Evolutionary conservation across 345 rosid species (phyloP).

Genomic region (Hypericum androsaemum): DNA sequence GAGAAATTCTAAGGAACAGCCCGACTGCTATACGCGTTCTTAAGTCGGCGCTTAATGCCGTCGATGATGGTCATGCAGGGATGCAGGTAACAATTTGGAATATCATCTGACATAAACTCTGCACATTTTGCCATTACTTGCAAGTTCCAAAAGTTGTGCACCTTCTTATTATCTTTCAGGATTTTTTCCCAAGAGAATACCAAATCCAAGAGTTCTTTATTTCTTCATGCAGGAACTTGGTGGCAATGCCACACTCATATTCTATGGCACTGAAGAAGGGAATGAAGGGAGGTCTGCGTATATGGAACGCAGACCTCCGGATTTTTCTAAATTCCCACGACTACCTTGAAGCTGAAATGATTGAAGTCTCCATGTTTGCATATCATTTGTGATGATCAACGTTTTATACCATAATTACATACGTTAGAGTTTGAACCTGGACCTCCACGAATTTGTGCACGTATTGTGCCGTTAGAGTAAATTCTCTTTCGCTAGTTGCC

Average conservation of each 20-base stretch:
- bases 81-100: constrained; percentile 44
- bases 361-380: not conserved
- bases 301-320: constrained; percentile 57
- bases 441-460: too few relatives aligned
- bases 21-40: constrained; percentile 89
- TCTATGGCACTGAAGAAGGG: constrained; percentile 80
- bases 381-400: too few relatives aligned
- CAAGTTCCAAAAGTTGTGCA: too few relatives aligned
- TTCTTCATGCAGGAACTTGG: constrained; percentile 47
- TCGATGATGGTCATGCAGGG: constrained; percentile 89
- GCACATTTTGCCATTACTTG: too few relatives aligned
- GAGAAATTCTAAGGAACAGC: constrained; percentile 80
- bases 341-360: constrained; percentile 33
- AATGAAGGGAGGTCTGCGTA: constrained; percentile 76
- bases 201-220: too few relatives aligned
- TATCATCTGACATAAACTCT: too few relatives aligned
- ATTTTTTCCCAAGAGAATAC: too few relatives aligned
- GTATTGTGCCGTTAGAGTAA: too few relatives aligned
- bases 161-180: not conserved
- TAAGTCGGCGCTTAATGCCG: constrained; percentile 87
- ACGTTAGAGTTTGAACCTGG: too few relatives aligned
- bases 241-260: constrained; percentile 78
- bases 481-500: too few relatives aligned
- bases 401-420: too few relatives aligned
- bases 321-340: constrained; percentile 68